phyloP scores from a whole-genome alignment of 2,329 filamentous ascomycete genomes.

The Alternaria infectoria region DNA sequence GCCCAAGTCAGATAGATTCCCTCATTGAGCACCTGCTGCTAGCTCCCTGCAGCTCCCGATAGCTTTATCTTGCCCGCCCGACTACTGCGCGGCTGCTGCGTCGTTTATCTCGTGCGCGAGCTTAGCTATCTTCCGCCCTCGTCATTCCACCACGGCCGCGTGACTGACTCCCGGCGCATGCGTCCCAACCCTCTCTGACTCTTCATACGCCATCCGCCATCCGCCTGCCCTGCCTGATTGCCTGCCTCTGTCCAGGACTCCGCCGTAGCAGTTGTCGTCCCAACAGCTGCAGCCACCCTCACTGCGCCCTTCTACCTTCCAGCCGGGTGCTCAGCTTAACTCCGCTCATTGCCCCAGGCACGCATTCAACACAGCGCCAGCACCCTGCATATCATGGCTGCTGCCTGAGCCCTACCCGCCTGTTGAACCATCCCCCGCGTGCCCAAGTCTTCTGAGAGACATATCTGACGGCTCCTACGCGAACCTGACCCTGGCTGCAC shows the following conservation, averaged over 20 bases:
- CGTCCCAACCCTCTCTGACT: conserved; percentile 33
- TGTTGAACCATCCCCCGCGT: conserved; percentile 28
- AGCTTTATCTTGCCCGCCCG: conserved; percentile 10
- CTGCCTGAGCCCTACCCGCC: conserved; percentile 41
- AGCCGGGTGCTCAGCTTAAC: conserved; percentile 42
- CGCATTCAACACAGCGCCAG: conserved; percentile 20
- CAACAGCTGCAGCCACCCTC: conserved; percentile 4
- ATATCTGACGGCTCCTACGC: conserved; percentile 30
- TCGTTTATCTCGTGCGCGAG: conserved; percentile 19
- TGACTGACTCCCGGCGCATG: conserved; percentile 32
- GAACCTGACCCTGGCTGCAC: conserved; percentile 35
- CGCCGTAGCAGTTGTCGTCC: not conserved
- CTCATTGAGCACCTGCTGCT: conserved; percentile 14
- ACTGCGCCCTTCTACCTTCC: conserved; percentile 5
- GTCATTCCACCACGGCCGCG: conserved; percentile 45
- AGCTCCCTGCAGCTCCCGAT: conserved; percentile 21
- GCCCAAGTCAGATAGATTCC: conserved; percentile 19
- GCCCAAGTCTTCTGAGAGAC: conserved; percentile 39
- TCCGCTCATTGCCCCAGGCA: conserved; percentile 23
- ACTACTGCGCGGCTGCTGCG: conserved; percentile 8
- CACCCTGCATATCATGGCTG: conserved; percentile 40
- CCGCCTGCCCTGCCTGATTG: conserved; percentile 2
- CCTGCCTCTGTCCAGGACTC: not conserved
- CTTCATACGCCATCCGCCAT: conserved; percentile 14
- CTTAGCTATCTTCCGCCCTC: conserved; percentile 26